These are phyloP conservation scores for Termitomyces sp. DNA, from an alignment of 768 basidiomycete species.

Conservation along the genomic window DNA sequence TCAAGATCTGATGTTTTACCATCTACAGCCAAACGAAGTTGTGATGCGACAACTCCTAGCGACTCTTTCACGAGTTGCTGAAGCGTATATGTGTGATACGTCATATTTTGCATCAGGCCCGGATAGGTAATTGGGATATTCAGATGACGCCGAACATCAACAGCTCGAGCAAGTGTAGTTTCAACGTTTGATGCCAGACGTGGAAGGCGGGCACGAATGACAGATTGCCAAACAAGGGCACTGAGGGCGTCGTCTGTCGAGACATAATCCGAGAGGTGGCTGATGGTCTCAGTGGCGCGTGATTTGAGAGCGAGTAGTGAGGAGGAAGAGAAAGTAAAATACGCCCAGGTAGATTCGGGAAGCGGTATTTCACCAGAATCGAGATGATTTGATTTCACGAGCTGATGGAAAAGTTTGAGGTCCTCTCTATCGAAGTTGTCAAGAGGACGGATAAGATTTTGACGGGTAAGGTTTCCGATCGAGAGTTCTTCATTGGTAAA, in stretches of 20 bases:
- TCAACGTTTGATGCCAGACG: conserved; percentile 10
- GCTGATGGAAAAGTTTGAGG: not conserved
- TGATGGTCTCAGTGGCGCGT: conserved; percentile 8
- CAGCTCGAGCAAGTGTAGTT: conserved; percentile 18
- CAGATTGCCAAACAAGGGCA: conserved; percentile 22
- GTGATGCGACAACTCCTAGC: conserved; percentile 16
- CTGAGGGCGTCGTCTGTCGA: conserved; percentile 23
- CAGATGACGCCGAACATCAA: conserved; percentile 20
- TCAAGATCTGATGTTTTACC: conserved; percentile 13
- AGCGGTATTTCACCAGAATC: not conserved
- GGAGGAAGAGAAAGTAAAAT: not conserved
- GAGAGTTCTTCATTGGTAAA: conserved; percentile 17
- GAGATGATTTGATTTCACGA: not conserved
- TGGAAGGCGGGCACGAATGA: conserved; percentile 18
- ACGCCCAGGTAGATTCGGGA: not conserved
- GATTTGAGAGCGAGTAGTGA: conserved; percentile 14
- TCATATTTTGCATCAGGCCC: conserved; percentile 21
- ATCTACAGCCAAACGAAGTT: conserved; percentile 19
- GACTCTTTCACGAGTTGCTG: conserved; percentile 12
- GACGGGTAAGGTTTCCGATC: conserved; percentile 14
- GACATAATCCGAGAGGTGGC: conserved; percentile 12
- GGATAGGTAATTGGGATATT: conserved; percentile 16
- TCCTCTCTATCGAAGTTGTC: not conserved
- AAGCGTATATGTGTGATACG: conserved; percentile 11
- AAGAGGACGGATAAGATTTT: conserved; percentile 9